phyloP scores from a whole-genome alignment of 495 filamentous ascomycete genomes.

The Staphylotrichum tortipilum region DNA sequence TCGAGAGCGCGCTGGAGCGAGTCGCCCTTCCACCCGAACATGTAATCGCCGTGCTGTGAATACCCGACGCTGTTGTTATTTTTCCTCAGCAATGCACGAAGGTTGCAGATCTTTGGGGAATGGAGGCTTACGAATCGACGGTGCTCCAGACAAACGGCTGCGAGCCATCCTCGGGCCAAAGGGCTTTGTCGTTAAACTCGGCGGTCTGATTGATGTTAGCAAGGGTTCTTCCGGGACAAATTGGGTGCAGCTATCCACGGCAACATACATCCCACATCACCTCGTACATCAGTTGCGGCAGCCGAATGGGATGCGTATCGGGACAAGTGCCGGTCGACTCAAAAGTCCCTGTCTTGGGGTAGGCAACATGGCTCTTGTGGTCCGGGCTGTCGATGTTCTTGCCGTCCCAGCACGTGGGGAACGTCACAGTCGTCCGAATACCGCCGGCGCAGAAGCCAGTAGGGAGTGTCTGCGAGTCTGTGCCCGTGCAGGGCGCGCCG shows the following conservation, averaged over 20 bases:
- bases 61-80: slow-evolving; percentile 25
- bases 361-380: slow-evolving; percentile 45
- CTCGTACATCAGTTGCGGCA: slow-evolving; percentile 46
- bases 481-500: slow-evolving; percentile 43
- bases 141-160: slow-evolving; percentile 36
- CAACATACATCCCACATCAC: slow-evolving; percentile 34
- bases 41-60: slow-evolving; percentile 43
- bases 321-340: slow-evolving; percentile 35
- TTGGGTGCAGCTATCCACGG: neutral
- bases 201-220: slow-evolving; percentile 12
- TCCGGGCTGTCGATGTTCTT: slow-evolving; percentile 45
- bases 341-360: slow-evolving; percentile 32
- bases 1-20: slow-evolving; percentile 42
- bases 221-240: neutral
- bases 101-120: neutral
- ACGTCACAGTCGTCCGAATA: slow-evolving; percentile 41
- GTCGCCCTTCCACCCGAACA: slow-evolving; percentile 46
- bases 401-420: slow-evolving; percentile 49
- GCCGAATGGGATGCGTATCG: slow-evolving; percentile 34
- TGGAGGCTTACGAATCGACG: slow-evolving; percentile 30
- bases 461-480: slow-evolving; percentile 26
- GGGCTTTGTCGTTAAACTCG: slow-evolving; percentile 33
- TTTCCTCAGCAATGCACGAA: too few relatives aligned
- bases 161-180: slow-evolving; percentile 37
- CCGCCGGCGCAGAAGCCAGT: slow-evolving; percentile 40